Base-by-base conservation (phyloP, 176 grass and related monocot species). In the Ensete ventricosum region DNA sequence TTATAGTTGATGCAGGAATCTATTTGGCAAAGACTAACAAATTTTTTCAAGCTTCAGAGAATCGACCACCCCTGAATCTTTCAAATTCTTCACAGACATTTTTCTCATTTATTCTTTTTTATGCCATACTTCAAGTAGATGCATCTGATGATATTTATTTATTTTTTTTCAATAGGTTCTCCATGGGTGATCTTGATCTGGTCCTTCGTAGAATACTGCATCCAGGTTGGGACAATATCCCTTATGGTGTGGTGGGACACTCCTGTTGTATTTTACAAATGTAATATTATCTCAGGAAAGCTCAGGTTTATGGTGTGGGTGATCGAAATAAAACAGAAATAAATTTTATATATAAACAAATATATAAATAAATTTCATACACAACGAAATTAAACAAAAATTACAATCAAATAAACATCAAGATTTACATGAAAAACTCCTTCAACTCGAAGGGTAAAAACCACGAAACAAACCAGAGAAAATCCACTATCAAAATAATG, bases 1-100 rank as follows among this genome's bases (percentile, higher is more conserved):
- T 71, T 71, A 71, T 71, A 71, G 69, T 71, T 50, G 69, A 71
- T 52, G 50, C 69, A 52, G 69, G 69, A 9, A 52, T 71, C 69
- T 71, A 71, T 22, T 52, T 71, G 43, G 17, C 50, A 22, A 21
- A 52, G 17, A 71, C 17, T 19, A 71, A 71, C 17, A 52, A 11
- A 20, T 53, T 53, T 19, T 71, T 71, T 29, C 14, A 71, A 52
- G 69, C 20, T 64, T 22, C 62, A 64, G 23, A 64, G 20, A 64
- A 13, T 24, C 62, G 62, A 22, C 3, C 20, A 64, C 20, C 23
- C 21, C 62, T 25, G 21, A 64, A n/a, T 64, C 62, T 23, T 64
- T 64, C 62, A 64, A 25, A 23, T 64, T 64, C 62, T 64, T 64
- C 20, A 64, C 62, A 64, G 62, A 21, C 21, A 64, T 62, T 62